Evolutionary conservation across 371 early-diverging fungal genomes (phyloP).

Genomic region (Nematocida displodere): DNA sequence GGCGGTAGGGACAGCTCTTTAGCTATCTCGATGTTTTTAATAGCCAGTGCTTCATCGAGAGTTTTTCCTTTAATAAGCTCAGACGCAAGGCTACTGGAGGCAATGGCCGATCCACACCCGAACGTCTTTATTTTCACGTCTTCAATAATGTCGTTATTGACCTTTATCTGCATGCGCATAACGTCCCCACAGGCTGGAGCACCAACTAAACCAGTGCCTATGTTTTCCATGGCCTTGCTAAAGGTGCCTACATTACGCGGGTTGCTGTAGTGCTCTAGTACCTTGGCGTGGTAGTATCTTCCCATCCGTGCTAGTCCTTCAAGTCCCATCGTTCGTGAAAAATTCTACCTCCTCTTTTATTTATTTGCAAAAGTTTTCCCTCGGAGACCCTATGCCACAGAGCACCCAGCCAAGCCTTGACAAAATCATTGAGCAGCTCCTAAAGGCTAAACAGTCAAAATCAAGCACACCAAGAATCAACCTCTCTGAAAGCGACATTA

Average conservation of each 20-base stretch:
- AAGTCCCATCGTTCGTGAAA: not conserved
- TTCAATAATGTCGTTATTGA: conserved; percentile 76
- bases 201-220: conserved; percentile 94
- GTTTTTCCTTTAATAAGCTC: conserved; percentile 85
- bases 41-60: conserved; percentile 76
- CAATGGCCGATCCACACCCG: conserved; percentile 97
- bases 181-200: conserved; percentile 99
- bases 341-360: not conserved
- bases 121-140: conserved; percentile 97
- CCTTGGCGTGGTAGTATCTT: conserved; percentile 66
- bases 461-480: conserved; percentile 75
- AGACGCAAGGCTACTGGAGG: conserved; percentile 80
- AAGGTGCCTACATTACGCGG: conserved; percentile 94
- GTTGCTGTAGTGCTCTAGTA: conserved; percentile 82
- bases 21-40: conserved; percentile 91
- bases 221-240: conserved; percentile 72
- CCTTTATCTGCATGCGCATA: conserved; percentile 93
- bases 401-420: conserved; percentile 48
- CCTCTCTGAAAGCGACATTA: conserved; percentile 78
- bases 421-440: conserved; percentile 64
- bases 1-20: conserved; percentile 87
- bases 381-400: too few species aligned
- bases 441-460: conserved; percentile 77
- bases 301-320: conserved; percentile 39
- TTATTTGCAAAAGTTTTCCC: too few species aligned